Evolutionary conservation across 495 filamentous ascomycete species (phyloP).

Genomic region (Talaromyces adpressus): DNA sequence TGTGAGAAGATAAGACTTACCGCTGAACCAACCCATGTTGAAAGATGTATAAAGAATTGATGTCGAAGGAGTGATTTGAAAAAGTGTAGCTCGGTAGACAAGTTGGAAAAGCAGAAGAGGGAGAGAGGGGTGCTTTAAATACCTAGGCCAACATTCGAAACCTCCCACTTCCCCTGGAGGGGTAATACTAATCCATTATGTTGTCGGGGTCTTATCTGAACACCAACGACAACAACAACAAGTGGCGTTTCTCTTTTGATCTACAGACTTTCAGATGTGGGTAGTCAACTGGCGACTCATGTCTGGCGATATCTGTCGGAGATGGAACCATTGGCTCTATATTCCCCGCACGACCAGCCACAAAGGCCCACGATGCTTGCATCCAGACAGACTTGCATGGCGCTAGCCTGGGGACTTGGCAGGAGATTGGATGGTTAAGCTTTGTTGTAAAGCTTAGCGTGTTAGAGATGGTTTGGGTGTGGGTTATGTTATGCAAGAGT

Average conservation of each 20-base stretch:
- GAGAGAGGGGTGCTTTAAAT: not conserved
- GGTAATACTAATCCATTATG: not conserved
- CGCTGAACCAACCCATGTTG: constrained; percentile 20
- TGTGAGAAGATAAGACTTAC: constrained; percentile 5
- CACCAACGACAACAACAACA: not conserved
- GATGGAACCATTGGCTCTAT: not conserved
- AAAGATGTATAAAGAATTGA: not conserved
- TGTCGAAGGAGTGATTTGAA: not conserved
- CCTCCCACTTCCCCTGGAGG: not conserved
- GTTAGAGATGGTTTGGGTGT: not conserved
- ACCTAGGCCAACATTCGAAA: not conserved
- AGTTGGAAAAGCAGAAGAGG: not conserved
- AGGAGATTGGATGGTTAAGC: not conserved
- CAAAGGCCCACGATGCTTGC: not conserved
- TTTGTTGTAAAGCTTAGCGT: not conserved
- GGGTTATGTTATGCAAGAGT: no score
- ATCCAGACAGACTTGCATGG: not conserved
- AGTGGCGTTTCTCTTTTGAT: not conserved
- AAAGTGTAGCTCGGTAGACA: not conserved
- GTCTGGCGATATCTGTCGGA: not conserved
- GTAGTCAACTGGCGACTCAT: not conserved
- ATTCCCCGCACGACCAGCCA: not conserved
- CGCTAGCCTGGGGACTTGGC: not conserved
- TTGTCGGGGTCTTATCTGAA: not conserved
- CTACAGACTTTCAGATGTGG: not conserved